A percentile compares a stretch with the other conserved stretches of the same genome.
Conservation (phyloP, 352 stramenopile species). For the Plasmopara muralis region DNA sequence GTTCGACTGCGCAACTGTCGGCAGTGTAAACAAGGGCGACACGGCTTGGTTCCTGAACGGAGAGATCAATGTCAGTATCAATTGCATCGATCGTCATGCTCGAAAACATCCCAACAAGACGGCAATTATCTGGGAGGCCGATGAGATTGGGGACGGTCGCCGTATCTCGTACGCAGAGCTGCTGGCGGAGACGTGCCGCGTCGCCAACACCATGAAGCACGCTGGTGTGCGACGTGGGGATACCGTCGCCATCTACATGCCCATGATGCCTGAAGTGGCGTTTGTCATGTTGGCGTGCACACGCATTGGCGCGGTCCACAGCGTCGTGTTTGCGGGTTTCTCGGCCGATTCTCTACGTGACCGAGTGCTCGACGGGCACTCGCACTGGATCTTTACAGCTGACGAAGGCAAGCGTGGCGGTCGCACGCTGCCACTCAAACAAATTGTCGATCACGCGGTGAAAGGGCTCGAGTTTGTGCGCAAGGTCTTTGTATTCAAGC, state of each 20-base stretch:
- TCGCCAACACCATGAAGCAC: slow-evolving; percentile 95
- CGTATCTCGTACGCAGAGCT: slow-evolving; percentile 45
- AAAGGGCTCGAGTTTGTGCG: slow-evolving; percentile 84
- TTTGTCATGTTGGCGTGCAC: slow-evolving; percentile 98
- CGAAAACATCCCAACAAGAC: slow-evolving; percentile 69
- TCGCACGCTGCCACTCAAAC: slow-evolving; percentile 90
- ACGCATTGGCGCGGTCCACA: slow-evolving; percentile 96
- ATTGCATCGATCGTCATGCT: slow-evolving; percentile 95
- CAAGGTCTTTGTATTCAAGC: slow-evolving; percentile 95
- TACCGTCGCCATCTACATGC: slow-evolving; percentile 98
- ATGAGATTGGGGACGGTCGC: slow-evolving; percentile 89
- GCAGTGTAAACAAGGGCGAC: slow-evolving; percentile 86
- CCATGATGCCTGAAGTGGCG: slow-evolving; percentile 97
- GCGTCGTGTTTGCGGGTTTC: slow-evolving; percentile 96
- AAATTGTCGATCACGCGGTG: slow-evolving; percentile 93
- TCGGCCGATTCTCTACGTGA: slow-evolving; percentile 92
- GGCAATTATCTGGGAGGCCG: slow-evolving; percentile 96
- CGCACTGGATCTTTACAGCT: slow-evolving; percentile 89
- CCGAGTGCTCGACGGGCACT: slow-evolving; percentile 89
- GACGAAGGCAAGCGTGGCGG: slow-evolving; percentile 92
- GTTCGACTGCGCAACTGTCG: slow-evolving; percentile 86
- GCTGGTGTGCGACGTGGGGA: slow-evolving; percentile 89
- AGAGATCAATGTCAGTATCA: slow-evolving; percentile 92
- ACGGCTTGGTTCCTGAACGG: slow-evolving; percentile 93
- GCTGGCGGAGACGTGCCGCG: slow-evolving; percentile 63